These are phyloP conservation scores for Pyrenophora seminiperda DNA, from an alignment of 2,329 filamentous ascomycete species.

Conservation along the genomic window DNA sequence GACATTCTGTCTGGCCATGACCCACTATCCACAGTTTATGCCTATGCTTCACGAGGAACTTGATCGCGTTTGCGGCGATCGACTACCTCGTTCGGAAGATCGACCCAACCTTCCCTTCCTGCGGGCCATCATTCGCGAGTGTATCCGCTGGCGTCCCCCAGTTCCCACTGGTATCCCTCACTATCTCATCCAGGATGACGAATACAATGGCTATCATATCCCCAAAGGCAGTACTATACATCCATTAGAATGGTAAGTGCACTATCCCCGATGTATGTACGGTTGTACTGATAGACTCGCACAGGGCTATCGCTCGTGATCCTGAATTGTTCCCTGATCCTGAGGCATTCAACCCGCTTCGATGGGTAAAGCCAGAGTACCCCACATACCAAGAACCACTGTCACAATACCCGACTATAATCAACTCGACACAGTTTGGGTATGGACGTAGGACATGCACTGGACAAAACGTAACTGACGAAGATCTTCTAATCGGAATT, in stretches of 20 bases:
- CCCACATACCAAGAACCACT: conserved; percentile 61
- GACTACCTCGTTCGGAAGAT: conserved; percentile 45
- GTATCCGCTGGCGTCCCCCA: conserved; percentile 53
- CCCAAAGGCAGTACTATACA: conserved; percentile 59
- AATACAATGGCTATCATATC: conserved; percentile 63
- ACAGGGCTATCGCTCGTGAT: conserved; percentile 59
- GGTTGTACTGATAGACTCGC: conserved; percentile 14
- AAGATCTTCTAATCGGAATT: conserved; percentile 50
- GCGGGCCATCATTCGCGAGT: conserved; percentile 48
- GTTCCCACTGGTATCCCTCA: conserved; percentile 59
- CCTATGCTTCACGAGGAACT: conserved; percentile 49
- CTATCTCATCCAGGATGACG: conserved; percentile 59
- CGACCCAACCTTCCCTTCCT: conserved; percentile 48
- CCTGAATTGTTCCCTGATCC: conserved; percentile 65
- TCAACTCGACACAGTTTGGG: conserved; percentile 60
- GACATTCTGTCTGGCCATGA: conserved; percentile 55
- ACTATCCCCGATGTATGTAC: not conserved
- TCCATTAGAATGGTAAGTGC: conserved; percentile 51
- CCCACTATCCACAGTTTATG: conserved; percentile 52
- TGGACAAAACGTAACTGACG: conserved; percentile 50
- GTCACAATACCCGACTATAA: conserved; percentile 58
- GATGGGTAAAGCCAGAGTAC: conserved; percentile 64
- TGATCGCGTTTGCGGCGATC: conserved; percentile 48
- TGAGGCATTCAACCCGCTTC: conserved; percentile 65
- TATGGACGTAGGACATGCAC: conserved; percentile 58